phyloP scores from a whole-genome alignment of 2,329 filamentous ascomycete genomes.

The Xylaria sp. region DNA sequence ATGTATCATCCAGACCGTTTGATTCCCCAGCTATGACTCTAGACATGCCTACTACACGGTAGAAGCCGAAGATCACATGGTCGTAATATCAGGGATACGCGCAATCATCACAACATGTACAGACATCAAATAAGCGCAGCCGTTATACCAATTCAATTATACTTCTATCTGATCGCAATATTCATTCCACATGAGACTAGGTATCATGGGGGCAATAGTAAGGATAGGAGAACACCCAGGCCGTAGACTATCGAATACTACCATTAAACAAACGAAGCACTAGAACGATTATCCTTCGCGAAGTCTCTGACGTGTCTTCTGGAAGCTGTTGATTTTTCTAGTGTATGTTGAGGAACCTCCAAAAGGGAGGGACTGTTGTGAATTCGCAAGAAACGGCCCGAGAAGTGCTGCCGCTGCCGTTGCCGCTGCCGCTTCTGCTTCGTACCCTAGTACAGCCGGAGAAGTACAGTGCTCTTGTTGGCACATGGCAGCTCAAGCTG shows the following conservation, averaged over 20 bases:
- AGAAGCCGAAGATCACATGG: background rate
- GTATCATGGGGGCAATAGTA: background rate
- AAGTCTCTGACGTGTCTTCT: background rate
- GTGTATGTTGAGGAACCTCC: background rate
- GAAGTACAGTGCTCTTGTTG: slow-evolving; percentile 11
- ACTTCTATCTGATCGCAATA: background rate
- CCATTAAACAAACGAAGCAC: background rate
- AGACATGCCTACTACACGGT: background rate
- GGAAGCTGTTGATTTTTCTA: background rate
- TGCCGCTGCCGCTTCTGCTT: background rate
- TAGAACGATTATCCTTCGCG: background rate
- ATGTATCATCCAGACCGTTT: background rate
- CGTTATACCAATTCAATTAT: background rate
- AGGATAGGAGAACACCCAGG: background rate
- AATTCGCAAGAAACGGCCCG: background rate
- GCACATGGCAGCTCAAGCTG: slow-evolving; percentile 27
- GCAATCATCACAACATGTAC: background rate
- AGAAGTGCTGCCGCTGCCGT: background rate
- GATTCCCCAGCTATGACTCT: background rate
- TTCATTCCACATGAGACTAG: background rate
- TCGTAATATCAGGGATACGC: slow-evolving; percentile 3
- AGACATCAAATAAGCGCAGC: background rate
- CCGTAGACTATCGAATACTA: background rate
- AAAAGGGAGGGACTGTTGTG: background rate
- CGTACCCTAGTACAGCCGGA: background rate